Percentiles rank a stretch among this genome's conserved stretches.
These are phyloP conservation scores for Paraurostyla sp. DNA, from an alignment of 73 alveolate species.

Conservation along the genomic window DNA sequence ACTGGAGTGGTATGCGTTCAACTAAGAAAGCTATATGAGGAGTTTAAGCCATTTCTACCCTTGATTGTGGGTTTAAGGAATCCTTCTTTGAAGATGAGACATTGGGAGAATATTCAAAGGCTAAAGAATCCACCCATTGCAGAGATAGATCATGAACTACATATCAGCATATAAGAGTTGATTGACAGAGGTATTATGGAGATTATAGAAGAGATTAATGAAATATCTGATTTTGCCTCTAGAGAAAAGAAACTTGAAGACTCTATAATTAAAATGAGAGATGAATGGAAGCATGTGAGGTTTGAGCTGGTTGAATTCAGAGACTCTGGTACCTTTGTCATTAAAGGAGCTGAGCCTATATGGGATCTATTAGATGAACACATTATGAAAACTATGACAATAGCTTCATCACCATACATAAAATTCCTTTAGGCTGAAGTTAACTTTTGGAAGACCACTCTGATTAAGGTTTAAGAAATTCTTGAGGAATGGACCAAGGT, in stretches of 20 bases:
- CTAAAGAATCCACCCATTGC: slow-evolving; percentile 63
- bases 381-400: slow-evolving; percentile 90
- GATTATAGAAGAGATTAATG: slow-evolving; percentile 90
- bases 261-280: slow-evolving; percentile 88
- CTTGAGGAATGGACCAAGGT: slow-evolving; percentile 95
- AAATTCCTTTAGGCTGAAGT: slow-evolving; percentile 92
- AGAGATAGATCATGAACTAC: slow-evolving; percentile 78
- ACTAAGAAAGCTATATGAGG: slow-evolving; percentile 72
- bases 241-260: slow-evolving; percentile 93
- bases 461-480: slow-evolving; percentile 92
- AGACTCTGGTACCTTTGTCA: slow-evolving; percentile 86
- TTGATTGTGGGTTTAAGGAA: slow-evolving; percentile 78
- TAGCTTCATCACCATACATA: slow-evolving; percentile 92
- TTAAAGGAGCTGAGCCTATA: slow-evolving; percentile 94
- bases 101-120: slow-evolving; percentile 79
- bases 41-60: slow-evolving; percentile 87
- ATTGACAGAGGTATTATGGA: slow-evolving; percentile 84
- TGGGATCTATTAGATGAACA: slow-evolving; percentile 94
- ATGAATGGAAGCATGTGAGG: slow-evolving; percentile 92
- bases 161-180: slow-evolving; percentile 66
- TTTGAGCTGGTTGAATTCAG: slow-evolving; percentile 88
- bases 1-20: slow-evolving; percentile 51
- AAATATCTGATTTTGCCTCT: slow-evolving; percentile 91
- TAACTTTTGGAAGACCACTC: slow-evolving; percentile 84
- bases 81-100: slow-evolving; percentile 83